Evolutionary conservation across 192 early-diverging fungal species (phyloP).

Genomic region (Linnemannia elongata): DNA sequence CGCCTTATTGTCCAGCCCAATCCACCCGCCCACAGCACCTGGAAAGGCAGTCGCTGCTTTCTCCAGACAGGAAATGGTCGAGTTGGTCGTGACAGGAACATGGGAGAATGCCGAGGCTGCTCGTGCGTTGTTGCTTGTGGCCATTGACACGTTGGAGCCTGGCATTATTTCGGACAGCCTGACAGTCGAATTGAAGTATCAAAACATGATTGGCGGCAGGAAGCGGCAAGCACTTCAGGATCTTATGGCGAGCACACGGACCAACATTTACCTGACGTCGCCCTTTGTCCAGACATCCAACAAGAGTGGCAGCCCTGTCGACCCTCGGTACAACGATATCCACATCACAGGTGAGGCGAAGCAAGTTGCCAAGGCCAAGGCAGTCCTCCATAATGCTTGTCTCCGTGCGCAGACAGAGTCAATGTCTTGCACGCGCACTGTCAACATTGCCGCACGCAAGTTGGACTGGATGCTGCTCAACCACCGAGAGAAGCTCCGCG

Average conservation of each 20-base stretch:
- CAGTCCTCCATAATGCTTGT: slow-evolving; percentile 60
- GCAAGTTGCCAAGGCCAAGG: slow-evolving; percentile 68
- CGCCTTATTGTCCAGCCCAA: slow-evolving; percentile 26
- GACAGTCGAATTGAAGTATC: slow-evolving; percentile 61
- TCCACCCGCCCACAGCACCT: not conserved
- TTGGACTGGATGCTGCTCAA: slow-evolving; percentile 84
- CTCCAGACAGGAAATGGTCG: slow-evolving; percentile 32
- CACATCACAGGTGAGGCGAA: slow-evolving; percentile 74
- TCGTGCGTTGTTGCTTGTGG: slow-evolving; percentile 35
- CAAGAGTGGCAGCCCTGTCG: slow-evolving; percentile 40
- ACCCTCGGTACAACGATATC: slow-evolving; percentile 65
- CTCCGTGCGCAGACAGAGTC: slow-evolving; percentile 56
- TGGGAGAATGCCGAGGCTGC: slow-evolving; percentile 56
- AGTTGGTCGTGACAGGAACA: slow-evolving; percentile 40
- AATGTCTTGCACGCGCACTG: slow-evolving; percentile 27
- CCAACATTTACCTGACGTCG: slow-evolving; percentile 82
- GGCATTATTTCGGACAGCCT: slow-evolving; percentile 35
- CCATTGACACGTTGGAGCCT: slow-evolving; percentile 44
- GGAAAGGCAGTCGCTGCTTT: slow-evolving; percentile 1
- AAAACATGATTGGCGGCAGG: slow-evolving; percentile 80
- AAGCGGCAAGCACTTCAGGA: slow-evolving; percentile 70
- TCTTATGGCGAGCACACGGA: slow-evolving; percentile 77
- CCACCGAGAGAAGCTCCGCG: slow-evolving; percentile 69
- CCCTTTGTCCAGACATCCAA: slow-evolving; percentile 63
- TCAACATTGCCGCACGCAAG: slow-evolving; percentile 69